Evolutionary conservation across 257 asterid species (phyloP).

Genomic region (Solanum pennellii): DNA sequence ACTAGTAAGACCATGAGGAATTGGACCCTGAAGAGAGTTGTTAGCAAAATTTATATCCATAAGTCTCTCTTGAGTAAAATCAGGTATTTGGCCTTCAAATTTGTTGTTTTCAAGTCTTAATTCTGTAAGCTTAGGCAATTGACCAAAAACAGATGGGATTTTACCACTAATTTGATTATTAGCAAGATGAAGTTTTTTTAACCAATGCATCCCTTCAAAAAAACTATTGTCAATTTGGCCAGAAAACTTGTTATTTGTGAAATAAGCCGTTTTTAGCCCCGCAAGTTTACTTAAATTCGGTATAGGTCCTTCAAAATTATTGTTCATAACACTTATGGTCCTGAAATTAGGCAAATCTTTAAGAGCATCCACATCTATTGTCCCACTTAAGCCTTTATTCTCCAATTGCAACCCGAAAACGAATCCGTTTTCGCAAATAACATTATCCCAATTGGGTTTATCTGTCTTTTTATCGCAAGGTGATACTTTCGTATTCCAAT

Average conservation of each 20-base stretch:
- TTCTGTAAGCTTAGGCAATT: conserved; percentile 35
- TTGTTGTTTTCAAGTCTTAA: conserved; percentile 31
- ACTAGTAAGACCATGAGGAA: conserved; percentile 26
- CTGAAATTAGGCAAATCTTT: conserved; percentile 16
- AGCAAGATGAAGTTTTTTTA: conserved; percentile 50
- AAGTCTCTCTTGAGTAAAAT: conserved; percentile 13
- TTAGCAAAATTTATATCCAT: conserved; percentile 21
- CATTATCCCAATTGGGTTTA: conserved; percentile 26
- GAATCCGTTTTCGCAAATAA: conserved; percentile 22
- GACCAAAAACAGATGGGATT: conserved; percentile 25
- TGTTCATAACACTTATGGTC: conserved; percentile 36
- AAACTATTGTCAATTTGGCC: conserved; percentile 17
- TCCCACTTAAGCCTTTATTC: conserved; percentile 36
- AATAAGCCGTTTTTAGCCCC: conserved; percentile 21
- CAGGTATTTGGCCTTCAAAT: conserved; percentile 42
- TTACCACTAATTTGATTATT: conserved; percentile 31
- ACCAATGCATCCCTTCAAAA: conserved; percentile 29
- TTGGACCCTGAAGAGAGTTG: conserved; percentile 37
- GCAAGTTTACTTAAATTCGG: conserved; percentile 26
- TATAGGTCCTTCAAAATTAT: conserved; percentile 31
- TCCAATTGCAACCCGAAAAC: conserved; percentile 42
- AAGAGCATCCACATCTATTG: conserved; percentile 34
- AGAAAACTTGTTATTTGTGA: conserved; percentile 38
- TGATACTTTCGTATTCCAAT: conserved; percentile 17
- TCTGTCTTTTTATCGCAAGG: conserved; percentile 25